These are phyloP conservation scores for Pichia sp. DNA, from an alignment of 1,139 yeast species.

Conservation along the genomic window DNA sequence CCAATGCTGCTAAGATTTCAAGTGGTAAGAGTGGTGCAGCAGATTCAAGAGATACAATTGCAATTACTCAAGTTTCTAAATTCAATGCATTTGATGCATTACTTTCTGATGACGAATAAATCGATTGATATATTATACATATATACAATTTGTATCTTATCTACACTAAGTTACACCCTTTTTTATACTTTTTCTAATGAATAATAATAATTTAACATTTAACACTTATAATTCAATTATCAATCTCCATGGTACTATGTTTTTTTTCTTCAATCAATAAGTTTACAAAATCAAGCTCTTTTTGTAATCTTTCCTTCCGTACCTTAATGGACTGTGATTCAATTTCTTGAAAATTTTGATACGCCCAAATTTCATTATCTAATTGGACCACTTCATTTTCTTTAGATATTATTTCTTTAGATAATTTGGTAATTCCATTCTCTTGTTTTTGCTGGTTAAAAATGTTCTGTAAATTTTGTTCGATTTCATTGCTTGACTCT, in stretches of 20 bases:
- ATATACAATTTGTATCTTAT: background rate
- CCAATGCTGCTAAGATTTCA: slow-evolving; percentile 68
- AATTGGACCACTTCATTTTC: background rate
- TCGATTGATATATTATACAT: background rate
- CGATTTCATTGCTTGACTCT: slow-evolving; percentile 1
- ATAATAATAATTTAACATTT: background rate
- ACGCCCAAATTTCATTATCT: slow-evolving; percentile 10
- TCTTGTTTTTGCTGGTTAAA: background rate
- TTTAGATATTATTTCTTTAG: background rate
- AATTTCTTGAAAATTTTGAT: slow-evolving; percentile 2
- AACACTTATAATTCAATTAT: background rate
- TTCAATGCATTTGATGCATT: slow-evolving; percentile 80
- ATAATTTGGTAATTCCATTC: background rate
- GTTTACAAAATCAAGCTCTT: slow-evolving; percentile 13
- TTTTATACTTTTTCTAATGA: background rate
- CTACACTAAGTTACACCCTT: background rate
- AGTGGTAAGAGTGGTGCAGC: slow-evolving; percentile 56
- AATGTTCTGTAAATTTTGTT: background rate
- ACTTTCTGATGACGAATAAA: slow-evolving; percentile 49
- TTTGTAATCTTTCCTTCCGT: slow-evolving; percentile 10
- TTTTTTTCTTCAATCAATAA: slow-evolving; percentile 5
- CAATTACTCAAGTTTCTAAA: slow-evolving; percentile 57
- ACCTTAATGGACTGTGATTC: slow-evolving; percentile 7
- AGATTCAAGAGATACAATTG: slow-evolving; percentile 64
- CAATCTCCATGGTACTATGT: background rate